A percentile compares a stretch with the other conserved stretches of the same genome.
These are phyloP conservation scores for Fistulifera pelliculosa DNA, from an alignment of 108 stramenopile genomes.

Conservation along the genomic window DNA sequence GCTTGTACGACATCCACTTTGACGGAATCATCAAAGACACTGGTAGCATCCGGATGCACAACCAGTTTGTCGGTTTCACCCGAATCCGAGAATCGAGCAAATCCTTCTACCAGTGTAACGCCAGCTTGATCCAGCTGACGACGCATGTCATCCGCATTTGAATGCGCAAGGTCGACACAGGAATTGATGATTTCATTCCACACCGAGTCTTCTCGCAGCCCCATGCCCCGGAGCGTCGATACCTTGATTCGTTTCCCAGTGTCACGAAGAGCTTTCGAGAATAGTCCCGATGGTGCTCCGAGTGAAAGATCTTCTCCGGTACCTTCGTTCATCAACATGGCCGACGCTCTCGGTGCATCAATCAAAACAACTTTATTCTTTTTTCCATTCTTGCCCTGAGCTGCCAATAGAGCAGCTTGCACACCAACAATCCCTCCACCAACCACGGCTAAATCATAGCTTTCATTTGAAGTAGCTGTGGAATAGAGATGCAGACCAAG, in stretches of 20 bases:
- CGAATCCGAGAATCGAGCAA: conserved; percentile 50
- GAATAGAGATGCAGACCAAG: too few relatives aligned
- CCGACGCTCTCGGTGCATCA: conserved; percentile 61
- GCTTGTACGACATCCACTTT: conserved; percentile 21
- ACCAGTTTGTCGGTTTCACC: conserved; percentile 36
- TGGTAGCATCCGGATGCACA: conserved; percentile 19
- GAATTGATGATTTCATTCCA: conserved; percentile 71
- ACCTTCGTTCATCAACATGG: conserved; percentile 47
- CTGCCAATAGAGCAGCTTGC: conserved; percentile 48
- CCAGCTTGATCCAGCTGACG: conserved; percentile 55
- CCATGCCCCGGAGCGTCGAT: conserved; percentile 58
- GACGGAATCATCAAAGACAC: neutral
- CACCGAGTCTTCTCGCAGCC: conserved; percentile 59
- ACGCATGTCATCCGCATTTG: conserved; percentile 53
- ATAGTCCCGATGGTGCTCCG: conserved; percentile 65
- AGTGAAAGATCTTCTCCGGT: conserved; percentile 62
- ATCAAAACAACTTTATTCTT: conserved; percentile 51
- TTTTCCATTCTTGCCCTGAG: conserved; percentile 16
- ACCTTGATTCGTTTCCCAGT: conserved; percentile 66
- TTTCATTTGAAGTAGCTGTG: neutral
- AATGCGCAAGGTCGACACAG: conserved; percentile 60
- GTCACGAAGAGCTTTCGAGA: conserved; percentile 71
- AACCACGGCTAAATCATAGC: conserved; percentile 64
- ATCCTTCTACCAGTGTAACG: conserved; percentile 48
- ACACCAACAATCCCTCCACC: conserved; percentile 72